Evolutionary conservation across 1,139 yeast genomes (phyloP).

Genomic region (Kodamaea arcana): DNA sequence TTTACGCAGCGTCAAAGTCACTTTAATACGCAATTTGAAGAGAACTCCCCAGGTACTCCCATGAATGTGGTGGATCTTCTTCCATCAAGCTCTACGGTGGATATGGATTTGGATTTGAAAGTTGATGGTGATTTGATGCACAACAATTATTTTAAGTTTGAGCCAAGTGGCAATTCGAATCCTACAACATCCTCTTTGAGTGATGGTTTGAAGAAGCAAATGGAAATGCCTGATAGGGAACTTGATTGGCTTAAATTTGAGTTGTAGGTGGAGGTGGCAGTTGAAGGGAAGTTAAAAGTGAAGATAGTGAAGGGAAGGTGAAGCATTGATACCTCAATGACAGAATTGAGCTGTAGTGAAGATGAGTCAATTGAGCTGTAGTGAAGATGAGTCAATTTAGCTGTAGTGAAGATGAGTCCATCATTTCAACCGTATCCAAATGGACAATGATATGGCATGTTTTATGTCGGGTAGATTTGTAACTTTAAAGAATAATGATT

Average conservation of each 20-base stretch:
- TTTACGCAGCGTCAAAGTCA: slow-evolving; percentile 11
- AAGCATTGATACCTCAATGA: too few species aligned
- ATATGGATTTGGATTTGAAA: slow-evolving; percentile 7
- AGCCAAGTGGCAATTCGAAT: background rate
- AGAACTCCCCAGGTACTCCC: slow-evolving; percentile 14
- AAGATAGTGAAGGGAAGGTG: too few species aligned
- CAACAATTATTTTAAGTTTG: slow-evolving; percentile 4
- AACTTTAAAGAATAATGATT: too few species aligned
- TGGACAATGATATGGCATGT: too few species aligned
- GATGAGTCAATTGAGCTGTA: too few species aligned
- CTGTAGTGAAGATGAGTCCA: too few species aligned
- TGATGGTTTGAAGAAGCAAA: slow-evolving; percentile 22
- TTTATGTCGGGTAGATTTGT: too few species aligned
- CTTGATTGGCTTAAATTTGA: slow-evolving; percentile 49
- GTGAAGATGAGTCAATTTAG: too few species aligned
- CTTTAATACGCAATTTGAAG: background rate
- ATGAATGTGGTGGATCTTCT: slow-evolving; percentile 19
- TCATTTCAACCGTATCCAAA: too few species aligned
- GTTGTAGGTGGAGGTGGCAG: slow-evolving; percentile 15
- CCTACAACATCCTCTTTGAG: slow-evolving; percentile 21
- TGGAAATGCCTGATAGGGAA: slow-evolving; percentile 16
- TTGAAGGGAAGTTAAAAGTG: too few species aligned
- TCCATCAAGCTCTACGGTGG: slow-evolving; percentile 12
- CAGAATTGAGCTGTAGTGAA: too few species aligned
- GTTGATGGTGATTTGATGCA: background rate